Base-by-base conservation (phyloP, 768 basidiomycete species). In the Termitomyces sp. region DNA sequence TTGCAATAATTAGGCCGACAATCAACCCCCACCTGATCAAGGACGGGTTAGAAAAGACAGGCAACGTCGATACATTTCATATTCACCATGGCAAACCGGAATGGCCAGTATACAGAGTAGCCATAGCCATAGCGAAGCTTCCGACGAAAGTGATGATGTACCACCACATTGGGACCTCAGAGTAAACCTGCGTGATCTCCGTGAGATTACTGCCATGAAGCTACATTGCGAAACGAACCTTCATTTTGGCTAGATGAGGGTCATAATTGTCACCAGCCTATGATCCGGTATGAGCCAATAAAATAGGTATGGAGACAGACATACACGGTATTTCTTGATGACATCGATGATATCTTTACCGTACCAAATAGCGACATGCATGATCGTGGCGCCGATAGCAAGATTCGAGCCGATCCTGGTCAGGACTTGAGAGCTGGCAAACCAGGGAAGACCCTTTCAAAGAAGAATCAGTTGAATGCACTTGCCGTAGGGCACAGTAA, bases 171-270 rank as follows among this genome's bases (percentile, higher is more conserved):
- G 80, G 80, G 3, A 80, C 78, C 56, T 79, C 76, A 0, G 60
- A 62, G 57, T 73, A 73, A 13, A 68, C 68, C 66, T 68, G 34
- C 7, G 24, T 20, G 22, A 24, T 20, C 3, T 8, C 15, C 20
- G 31, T 52, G 22, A 52, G 20, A 18, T 8, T 22, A 18, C 2
- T 24, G 34, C 6, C 8, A 11, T 52, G 8, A 16, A 24, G 16
- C 15, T 24, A 24, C 0, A 37, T 4, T 20, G 16, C 9, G 62
- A n/a, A 62, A 60, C 39, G 69, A 5, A 69, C 73, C 69, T 78
- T 75, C 84, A 86, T 85, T 66, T 83, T 78, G n/a, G 70, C 71
- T 37, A 81, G 78, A 67, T 86, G 85, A 33, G 81, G 78, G 61
- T 86, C 84, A 33, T 78, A 72, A 48, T 54, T 72, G 48, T 76